Conservation (phyloP, 306 rosid species). For the Vicia faba region DNA sequence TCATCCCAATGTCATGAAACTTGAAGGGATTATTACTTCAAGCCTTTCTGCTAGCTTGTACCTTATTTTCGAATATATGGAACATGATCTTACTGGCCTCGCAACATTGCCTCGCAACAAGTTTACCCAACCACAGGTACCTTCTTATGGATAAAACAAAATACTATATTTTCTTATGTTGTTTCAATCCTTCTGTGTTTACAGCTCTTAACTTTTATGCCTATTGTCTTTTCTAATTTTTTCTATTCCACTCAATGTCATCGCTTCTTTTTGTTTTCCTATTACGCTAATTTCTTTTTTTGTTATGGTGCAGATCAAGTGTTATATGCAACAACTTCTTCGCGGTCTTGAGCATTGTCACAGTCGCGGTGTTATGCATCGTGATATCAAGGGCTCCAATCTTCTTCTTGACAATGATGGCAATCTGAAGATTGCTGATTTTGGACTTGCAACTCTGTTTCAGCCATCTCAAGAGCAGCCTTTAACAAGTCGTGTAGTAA, state of each 20-base stretch:
- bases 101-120: slow-evolving; percentile 58
- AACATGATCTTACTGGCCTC: slow-evolving; percentile 85
- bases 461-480: slow-evolving; percentile 58
- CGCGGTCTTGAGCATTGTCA: slow-evolving; percentile 83
- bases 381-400: slow-evolving; percentile 89
- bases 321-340: slow-evolving; percentile 80
- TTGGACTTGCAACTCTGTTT: slow-evolving; percentile 71
- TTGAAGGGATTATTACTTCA: slow-evolving; percentile 83
- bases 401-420: slow-evolving; percentile 69
- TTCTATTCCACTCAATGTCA: slow-evolving; percentile 9
- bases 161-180: too few species aligned
- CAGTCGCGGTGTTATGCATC: slow-evolving; percentile 74
- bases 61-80: slow-evolving; percentile 89
- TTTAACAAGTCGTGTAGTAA: slow-evolving; percentile 86
- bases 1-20: slow-evolving; percentile 95
- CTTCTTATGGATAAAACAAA: too few species aligned
- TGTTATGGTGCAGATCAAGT: slow-evolving; percentile 61
- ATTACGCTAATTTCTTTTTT: slow-evolving; percentile 14
- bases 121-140: slow-evolving; percentile 78
- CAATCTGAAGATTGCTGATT: slow-evolving; percentile 79
- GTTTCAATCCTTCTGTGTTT: too few species aligned
- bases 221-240: neutral
- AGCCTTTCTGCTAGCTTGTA: slow-evolving; percentile 81
- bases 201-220: slow-evolving; percentile 1
- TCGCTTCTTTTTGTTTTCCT: slow-evolving; percentile 13